Evolutionary conservation across 495 filamentous ascomycete species (phyloP).

Genomic region (Hypoxylon rickii): DNA sequence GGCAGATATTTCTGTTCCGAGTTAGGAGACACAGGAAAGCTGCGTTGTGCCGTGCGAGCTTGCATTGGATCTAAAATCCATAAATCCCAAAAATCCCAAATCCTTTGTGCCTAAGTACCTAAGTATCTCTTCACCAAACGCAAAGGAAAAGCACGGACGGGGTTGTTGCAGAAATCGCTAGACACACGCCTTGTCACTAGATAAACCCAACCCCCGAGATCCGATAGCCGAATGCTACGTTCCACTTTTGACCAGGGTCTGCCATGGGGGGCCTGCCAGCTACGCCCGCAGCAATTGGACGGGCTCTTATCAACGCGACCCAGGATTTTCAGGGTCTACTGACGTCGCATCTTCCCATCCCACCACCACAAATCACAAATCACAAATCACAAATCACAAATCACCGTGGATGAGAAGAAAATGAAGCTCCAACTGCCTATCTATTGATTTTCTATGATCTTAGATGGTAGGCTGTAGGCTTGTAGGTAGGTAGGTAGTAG

Average conservation of each 20-base stretch:
- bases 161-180: constrained; percentile 16
- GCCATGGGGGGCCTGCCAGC: background rate
- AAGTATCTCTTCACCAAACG: no score
- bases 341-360: constrained; percentile 25
- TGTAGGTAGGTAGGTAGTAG: constrained; percentile 11
- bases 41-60: no score
- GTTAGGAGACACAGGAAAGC: no score
- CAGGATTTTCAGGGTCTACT: constrained; percentile 34
- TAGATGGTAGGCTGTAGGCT: constrained; percentile 9
- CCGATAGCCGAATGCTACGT: constrained; percentile 31
- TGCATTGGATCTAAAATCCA: no score
- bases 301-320: constrained; percentile 22
- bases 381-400: background rate
- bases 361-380: background rate
- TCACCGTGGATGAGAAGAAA: background rate
- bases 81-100: no score
- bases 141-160: constrained; percentile 10
- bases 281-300: background rate
- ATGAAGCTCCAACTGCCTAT: constrained; percentile 8
- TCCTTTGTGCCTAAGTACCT: no score
- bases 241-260: background rate
- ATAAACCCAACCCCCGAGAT: constrained; percentile 13
- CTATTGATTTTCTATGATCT: constrained; percentile 6
- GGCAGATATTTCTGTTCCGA: no score
- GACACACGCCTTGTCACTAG: constrained; percentile 5